Evolutionary conservation across 139 green algal genomes (phyloP).

Genomic region (Coelastrella sp.): DNA sequence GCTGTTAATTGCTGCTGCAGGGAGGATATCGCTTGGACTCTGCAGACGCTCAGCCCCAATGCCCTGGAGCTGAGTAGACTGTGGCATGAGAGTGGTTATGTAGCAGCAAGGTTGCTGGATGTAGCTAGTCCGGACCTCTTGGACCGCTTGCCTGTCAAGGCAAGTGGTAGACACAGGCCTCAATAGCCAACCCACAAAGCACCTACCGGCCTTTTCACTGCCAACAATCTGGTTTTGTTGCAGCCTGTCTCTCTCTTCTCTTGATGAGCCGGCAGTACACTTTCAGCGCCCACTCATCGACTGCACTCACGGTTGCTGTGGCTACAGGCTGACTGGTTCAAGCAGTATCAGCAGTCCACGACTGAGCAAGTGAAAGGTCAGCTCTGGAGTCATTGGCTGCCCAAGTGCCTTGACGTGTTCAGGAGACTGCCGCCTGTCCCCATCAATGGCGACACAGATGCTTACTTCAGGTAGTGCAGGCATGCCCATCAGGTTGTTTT

Average conservation of each 20-base stretch:
- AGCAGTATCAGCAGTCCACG: slow-evolving; percentile 63
- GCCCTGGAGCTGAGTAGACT: slow-evolving; percentile 75
- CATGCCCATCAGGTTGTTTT: background rate
- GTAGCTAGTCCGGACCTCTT: slow-evolving; percentile 61
- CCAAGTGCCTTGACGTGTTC: slow-evolving; percentile 80
- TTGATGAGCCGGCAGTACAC: too few species aligned
- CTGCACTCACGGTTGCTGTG: background rate
- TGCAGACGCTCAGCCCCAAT: slow-evolving; percentile 83
- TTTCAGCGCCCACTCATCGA: too few species aligned
- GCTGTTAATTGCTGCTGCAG: slow-evolving; percentile 3
- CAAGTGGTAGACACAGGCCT: background rate
- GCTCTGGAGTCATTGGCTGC: slow-evolving; percentile 83
- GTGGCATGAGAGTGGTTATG: slow-evolving; percentile 71
- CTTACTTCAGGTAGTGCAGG: slow-evolving; percentile 53
- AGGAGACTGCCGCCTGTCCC: slow-evolving; percentile 74
- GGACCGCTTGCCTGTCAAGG: slow-evolving; percentile 65
- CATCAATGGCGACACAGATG: slow-evolving; percentile 79
- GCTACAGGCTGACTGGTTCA: slow-evolving; percentile 68
- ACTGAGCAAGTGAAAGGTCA: slow-evolving; percentile 68
- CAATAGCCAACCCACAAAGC: background rate
- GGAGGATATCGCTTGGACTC: slow-evolving; percentile 80
- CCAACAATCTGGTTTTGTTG: background rate
- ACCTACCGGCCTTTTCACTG: background rate
- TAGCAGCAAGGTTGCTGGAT: slow-evolving; percentile 64
- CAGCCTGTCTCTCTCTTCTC: too few species aligned